Conservation (phyloP, 768 basidiomycete genomes). For the Collybiopsis luxurians region DNA sequence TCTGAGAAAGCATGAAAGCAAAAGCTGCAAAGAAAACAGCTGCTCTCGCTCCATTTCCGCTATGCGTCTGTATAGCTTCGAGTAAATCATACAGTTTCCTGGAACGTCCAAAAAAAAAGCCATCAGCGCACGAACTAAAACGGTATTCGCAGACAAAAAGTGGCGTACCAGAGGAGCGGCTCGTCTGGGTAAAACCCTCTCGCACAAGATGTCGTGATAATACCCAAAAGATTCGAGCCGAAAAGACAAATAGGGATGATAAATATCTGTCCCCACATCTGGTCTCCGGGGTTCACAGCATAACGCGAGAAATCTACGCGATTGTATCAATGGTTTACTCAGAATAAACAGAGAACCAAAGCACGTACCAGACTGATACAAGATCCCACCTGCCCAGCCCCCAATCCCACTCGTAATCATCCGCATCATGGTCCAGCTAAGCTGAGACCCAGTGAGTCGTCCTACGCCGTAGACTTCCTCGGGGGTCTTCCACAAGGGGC, state of each 20-base stretch:
- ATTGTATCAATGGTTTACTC: not conserved
- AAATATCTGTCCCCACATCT: conserved; percentile 28
- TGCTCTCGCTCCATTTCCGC: conserved; percentile 23
- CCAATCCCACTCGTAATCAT: conserved; percentile 29
- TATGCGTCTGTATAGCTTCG: conserved; percentile 26
- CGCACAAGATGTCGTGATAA: conserved; percentile 25
- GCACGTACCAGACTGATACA: conserved; percentile 19
- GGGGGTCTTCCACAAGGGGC: conserved; percentile 26
- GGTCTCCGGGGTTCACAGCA: conserved; percentile 26
- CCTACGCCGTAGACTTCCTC: conserved; percentile 22
- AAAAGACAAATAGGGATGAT: conserved; percentile 27
- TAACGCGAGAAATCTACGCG: conserved; percentile 29
- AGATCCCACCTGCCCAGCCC: conserved; percentile 28
- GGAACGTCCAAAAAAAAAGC: not conserved
- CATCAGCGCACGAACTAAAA: not conserved
- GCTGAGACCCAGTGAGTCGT: conserved; percentile 17
- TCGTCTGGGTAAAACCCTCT: conserved; percentile 30
- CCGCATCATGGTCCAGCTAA: conserved; percentile 29
- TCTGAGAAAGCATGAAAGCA: conserved; percentile 27
- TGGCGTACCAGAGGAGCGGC: conserved; percentile 23
- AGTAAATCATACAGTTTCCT: conserved; percentile 31
- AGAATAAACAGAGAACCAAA: not conserved
- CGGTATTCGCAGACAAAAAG: not conserved
- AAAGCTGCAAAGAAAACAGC: conserved; percentile 30
- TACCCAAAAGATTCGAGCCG: conserved; percentile 28